Evolutionary conservation across 371 early-diverging fungal genomes (phyloP).

Genomic region (Dichotomocladium elegans): DNA sequence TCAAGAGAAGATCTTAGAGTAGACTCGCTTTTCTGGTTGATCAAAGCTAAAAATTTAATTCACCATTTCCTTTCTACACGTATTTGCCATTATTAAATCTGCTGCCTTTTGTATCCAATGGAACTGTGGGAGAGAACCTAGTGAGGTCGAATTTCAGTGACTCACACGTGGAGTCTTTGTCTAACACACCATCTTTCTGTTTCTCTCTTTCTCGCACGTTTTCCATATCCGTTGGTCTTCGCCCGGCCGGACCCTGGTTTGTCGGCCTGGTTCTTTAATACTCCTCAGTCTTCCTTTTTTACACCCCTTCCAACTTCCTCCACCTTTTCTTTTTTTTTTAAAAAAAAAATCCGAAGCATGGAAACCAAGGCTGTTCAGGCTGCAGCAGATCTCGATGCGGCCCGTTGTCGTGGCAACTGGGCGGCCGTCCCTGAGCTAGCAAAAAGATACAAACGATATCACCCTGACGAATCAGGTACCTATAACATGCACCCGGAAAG

Average conservation of each 20-base stretch:
- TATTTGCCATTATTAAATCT: no score
- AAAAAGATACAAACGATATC: constrained; percentile 59
- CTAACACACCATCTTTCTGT: no score
- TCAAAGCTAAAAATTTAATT: no score
- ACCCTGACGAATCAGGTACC: constrained; percentile 61
- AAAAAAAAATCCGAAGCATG: not conserved
- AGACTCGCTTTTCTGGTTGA: no score
- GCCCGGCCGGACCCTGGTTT: no score
- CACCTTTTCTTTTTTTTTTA: not conserved
- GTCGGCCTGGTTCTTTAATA: no score
- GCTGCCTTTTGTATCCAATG: no score
- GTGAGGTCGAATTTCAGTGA: not conserved
- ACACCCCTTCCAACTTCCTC: not conserved
- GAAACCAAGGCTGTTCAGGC: constrained; percentile 1
- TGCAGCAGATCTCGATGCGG: constrained; percentile 47
- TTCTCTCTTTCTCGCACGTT: no score
- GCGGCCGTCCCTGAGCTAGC: constrained; percentile 57
- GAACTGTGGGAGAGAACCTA: no score
- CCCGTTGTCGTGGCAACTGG: constrained; percentile 60
- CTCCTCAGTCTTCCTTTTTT: no score
- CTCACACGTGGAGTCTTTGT: no score
- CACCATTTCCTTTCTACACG: not conserved
- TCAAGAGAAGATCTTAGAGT: constrained; percentile 40
- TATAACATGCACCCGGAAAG: not conserved
- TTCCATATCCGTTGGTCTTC: no score